Evolutionary conservation across 2,329 filamentous ascomycete species (phyloP).

Genomic region (Macrophomina tecta): DNA sequence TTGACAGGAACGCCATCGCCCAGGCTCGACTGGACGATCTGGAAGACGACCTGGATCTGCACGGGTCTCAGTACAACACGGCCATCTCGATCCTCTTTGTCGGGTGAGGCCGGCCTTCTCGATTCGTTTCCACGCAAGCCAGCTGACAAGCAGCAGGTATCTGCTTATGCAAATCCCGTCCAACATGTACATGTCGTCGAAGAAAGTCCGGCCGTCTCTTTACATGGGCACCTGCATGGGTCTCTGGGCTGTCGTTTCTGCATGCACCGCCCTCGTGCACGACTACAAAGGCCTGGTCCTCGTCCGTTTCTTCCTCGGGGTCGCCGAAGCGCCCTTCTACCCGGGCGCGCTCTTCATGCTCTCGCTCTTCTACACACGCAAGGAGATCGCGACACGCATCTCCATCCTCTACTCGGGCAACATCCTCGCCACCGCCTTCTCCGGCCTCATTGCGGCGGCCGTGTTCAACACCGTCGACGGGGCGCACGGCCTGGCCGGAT

Average conservation of each 20-base stretch:
- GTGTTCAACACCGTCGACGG: conserved; percentile 40
- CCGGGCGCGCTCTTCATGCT: conserved; percentile 45
- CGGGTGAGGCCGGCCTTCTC: conserved; percentile 40
- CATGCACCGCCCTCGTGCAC: conserved; percentile 41
- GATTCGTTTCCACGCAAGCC: conserved; percentile 62
- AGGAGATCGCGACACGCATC: conserved; percentile 47
- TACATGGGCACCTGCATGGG: conserved; percentile 47
- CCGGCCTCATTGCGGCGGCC: conserved; percentile 49
- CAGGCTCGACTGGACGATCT: conserved; percentile 68
- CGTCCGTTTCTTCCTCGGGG: conserved; percentile 46
- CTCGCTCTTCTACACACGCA: conserved; percentile 45
- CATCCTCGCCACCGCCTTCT: conserved; percentile 48
- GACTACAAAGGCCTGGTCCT: conserved; percentile 47
- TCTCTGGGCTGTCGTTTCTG: conserved; percentile 48
- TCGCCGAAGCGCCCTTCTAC: conserved; percentile 44
- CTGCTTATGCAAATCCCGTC: conserved; percentile 45
- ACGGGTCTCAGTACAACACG: conserved; percentile 40
- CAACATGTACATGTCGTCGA: conserved; percentile 50
- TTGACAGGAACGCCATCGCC: conserved; percentile 68
- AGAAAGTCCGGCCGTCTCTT: conserved; percentile 42
- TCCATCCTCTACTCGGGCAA: conserved; percentile 48
- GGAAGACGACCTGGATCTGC: conserved; percentile 53
- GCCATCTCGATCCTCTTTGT: conserved; percentile 67
- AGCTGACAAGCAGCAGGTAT: conserved; percentile 46
- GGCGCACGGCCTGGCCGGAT: not conserved